phyloP scores from a whole-genome alignment of 768 basidiomycete species.

The Leccinum aurantiacum region DNA sequence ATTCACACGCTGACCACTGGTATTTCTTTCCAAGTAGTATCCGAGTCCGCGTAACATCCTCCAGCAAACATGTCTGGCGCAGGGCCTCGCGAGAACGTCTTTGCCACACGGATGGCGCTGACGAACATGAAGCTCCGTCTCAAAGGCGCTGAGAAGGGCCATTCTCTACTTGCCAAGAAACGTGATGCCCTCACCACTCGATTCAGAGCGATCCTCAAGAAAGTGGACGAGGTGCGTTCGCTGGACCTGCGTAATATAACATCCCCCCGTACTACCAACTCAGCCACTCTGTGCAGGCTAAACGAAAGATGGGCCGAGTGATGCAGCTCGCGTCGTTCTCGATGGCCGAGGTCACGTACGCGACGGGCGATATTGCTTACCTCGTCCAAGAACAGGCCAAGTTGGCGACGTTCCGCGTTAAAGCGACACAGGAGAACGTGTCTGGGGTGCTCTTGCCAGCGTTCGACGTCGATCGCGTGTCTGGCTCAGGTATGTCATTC shows the following conservation, averaged over 20 bases:
- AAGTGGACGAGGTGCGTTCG: slow-evolving; percentile 95
- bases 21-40: no score
- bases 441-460: slow-evolving; percentile 94
- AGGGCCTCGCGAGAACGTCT: slow-evolving; percentile 89
- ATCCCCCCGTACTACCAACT: background rate
- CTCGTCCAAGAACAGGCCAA: slow-evolving; percentile 96
- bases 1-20: no score
- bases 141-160: slow-evolving; percentile 92
- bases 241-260: slow-evolving; percentile 7
- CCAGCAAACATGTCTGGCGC: slow-evolving; percentile 74
- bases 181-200: slow-evolving; percentile 93
- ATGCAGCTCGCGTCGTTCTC: slow-evolving; percentile 99
- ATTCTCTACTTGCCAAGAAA: slow-evolving; percentile 95
- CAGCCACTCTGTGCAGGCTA: slow-evolving; percentile 58
- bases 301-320: slow-evolving; percentile 97
- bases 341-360: slow-evolving; percentile 97
- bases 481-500: slow-evolving; percentile 66
- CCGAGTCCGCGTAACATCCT: no score
- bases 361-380: slow-evolving; percentile 96
- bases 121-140: slow-evolving; percentile 89
- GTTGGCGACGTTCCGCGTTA: slow-evolving; percentile 87
- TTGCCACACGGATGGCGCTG: slow-evolving; percentile 96
- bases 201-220: slow-evolving; percentile 90
- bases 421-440: slow-evolving; percentile 96
- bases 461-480: slow-evolving; percentile 87